phyloP scores from a whole-genome alignment of 371 early-diverging fungal species.

The Rhizopus delemar region DNA sequence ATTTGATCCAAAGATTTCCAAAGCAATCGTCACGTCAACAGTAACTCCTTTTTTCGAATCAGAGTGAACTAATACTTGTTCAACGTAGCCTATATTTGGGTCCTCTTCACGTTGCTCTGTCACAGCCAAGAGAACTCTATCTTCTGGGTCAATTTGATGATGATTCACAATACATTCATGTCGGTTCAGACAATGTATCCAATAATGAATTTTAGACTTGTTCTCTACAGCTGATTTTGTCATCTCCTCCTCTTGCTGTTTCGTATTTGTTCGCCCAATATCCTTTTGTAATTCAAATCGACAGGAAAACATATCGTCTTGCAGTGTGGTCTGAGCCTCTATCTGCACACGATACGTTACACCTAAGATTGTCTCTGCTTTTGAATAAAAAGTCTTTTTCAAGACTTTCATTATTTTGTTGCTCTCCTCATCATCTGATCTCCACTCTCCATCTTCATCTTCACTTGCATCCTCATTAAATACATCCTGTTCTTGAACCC shows the following conservation, averaged over 20 bases:
- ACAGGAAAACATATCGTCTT: slow-evolving; percentile 30
- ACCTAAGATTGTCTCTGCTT: slow-evolving; percentile 35
- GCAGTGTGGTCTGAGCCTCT: slow-evolving; percentile 33
- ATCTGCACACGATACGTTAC: slow-evolving; percentile 38
- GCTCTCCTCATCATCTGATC: slow-evolving; percentile 16
- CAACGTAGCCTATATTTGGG: slow-evolving; percentile 33
- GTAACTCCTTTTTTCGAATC: slow-evolving; percentile 15
- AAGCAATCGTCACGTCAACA: slow-evolving; percentile 32
- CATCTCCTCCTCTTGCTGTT: neutral
- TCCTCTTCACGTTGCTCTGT: slow-evolving; percentile 35
- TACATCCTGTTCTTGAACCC: slow-evolving; percentile 10
- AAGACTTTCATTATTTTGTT: slow-evolving; percentile 1
- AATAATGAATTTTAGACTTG: slow-evolving; percentile 41
- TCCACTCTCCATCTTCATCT: slow-evolving; percentile 7
- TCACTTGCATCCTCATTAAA: slow-evolving; percentile 6
- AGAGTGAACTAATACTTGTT: slow-evolving; percentile 29
- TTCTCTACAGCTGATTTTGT: neutral
- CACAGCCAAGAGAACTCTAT: slow-evolving; percentile 43
- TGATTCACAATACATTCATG: slow-evolving; percentile 29
- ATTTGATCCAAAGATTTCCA: slow-evolving; percentile 40
- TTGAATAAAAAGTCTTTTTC: slow-evolving; percentile 36
- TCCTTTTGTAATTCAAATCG: slow-evolving; percentile 46
- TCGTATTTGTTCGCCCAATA: slow-evolving; percentile 9
- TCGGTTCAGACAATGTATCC: slow-evolving; percentile 45
- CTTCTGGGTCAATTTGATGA: slow-evolving; percentile 39